Evolutionary conservation across 1,139 yeast genomes (phyloP).

Genomic region (Nematodospora anomalae): DNA sequence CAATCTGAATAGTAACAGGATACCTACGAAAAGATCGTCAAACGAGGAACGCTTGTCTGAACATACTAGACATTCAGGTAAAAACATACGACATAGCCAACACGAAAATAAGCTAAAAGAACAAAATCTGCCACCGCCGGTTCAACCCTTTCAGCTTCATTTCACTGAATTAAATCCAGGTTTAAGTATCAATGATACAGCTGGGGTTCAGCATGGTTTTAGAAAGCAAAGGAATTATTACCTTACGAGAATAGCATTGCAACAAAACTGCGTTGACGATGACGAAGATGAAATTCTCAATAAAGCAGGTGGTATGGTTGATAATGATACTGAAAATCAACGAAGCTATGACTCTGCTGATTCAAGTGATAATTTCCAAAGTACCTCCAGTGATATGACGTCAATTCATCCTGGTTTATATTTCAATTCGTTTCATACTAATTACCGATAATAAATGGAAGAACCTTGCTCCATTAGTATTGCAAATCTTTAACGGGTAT

Average conservation of each 20-base stretch:
- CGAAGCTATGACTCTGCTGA: not conserved
- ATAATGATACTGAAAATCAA: not conserved
- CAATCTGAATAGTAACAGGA: no score
- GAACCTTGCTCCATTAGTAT: no score
- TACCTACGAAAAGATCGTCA: no score
- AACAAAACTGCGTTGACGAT: constrained; percentile 42
- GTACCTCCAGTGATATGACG: not conserved
- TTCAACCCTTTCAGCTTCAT: not conserved
- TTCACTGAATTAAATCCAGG: not conserved
- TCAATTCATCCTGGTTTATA: not conserved
- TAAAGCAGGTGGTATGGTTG: not conserved
- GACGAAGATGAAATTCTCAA: constrained; percentile 12
- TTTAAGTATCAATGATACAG: no score
- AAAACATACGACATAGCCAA: not conserved
- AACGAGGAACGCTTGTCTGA: no score
- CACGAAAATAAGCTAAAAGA: no score
- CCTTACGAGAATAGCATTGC: constrained; percentile 40
- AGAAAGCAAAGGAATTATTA: constrained; percentile 18
- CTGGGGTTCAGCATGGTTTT: no score
- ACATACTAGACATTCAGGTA: not conserved
- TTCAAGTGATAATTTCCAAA: not conserved
- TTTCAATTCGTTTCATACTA: no score
- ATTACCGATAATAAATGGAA: no score
- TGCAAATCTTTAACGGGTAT: no score
- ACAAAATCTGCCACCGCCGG: not conserved